Evolutionary conservation across 2,329 filamentous ascomycete species (phyloP).

Genomic region (Xylariomycetidae sp.): DNA sequence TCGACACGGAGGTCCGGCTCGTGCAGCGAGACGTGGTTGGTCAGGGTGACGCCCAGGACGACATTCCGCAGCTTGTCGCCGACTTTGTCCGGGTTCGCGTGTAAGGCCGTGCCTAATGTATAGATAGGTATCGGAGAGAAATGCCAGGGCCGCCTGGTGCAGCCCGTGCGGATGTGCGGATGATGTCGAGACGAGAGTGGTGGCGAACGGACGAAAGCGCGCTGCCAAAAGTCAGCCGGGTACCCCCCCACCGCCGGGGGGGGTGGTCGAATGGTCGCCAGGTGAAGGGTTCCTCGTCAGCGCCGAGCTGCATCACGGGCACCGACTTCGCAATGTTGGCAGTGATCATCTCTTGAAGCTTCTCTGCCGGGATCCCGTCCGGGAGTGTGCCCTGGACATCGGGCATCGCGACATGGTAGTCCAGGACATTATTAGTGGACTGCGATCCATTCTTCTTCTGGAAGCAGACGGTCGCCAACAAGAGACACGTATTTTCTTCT

Average conservation of each 20-base stretch:
- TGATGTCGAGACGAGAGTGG: no score
- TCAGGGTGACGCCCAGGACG: background rate
- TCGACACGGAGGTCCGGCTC: background rate
- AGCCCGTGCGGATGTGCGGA: no score
- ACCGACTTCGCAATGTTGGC: no score
- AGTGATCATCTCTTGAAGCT: no score
- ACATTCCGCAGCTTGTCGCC: background rate
- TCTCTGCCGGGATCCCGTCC: no score
- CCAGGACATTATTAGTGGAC: background rate
- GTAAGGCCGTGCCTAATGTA: background rate
- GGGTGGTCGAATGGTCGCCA: no score
- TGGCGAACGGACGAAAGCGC: background rate
- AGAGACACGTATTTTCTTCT: no score
- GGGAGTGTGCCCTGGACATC: conserved; percentile 4
- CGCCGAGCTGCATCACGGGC: no score
- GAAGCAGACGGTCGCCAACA: no score
- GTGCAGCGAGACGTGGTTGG: background rate
- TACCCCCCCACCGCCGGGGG: no score
- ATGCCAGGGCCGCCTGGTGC: background rate
- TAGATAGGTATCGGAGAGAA: background rate
- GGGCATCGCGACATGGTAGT: conserved; percentile 2
- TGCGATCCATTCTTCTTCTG: background rate
- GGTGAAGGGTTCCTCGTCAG: no score
- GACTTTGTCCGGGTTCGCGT: background rate
- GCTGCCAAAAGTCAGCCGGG: conserved; percentile 2